Conservation (phyloP, 2,329 filamentous ascomycete genomes). For the Madurella fahalii region DNA sequence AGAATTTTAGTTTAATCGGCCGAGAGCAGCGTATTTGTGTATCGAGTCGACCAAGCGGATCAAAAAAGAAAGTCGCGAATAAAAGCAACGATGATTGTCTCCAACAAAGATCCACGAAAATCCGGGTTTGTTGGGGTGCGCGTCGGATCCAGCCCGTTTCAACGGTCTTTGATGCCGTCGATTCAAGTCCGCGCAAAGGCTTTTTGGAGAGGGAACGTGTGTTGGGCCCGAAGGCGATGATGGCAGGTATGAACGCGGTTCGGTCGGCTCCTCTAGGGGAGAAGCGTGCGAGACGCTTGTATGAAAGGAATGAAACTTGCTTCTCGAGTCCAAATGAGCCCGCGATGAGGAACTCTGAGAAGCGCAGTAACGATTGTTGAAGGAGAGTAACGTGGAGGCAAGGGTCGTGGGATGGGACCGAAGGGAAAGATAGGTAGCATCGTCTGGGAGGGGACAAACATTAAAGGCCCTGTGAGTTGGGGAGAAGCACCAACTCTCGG, state of each 20-base stretch:
- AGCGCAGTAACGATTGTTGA: conserved; percentile 20
- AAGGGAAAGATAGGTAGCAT: conserved; percentile 13
- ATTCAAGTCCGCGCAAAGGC: background rate
- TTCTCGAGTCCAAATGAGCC: conserved; percentile 22
- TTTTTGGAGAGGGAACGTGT: conserved; percentile 14
- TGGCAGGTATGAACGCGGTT: conserved; percentile 4
- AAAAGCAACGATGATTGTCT: background rate
- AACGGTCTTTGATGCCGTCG: conserved; percentile 1
- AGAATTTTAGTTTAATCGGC: background rate
- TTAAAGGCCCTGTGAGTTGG: conserved; percentile 19
- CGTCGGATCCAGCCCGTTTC: conserved; percentile 17
- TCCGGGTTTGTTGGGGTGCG: background rate
- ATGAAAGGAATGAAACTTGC: conserved; percentile 20
- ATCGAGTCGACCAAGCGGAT: background rate
- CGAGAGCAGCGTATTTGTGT: background rate
- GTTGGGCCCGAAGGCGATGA: conserved; percentile 3
- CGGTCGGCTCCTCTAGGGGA: background rate
- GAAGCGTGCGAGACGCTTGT: no score
- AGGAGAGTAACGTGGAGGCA: conserved; percentile 22
- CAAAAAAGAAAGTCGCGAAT: conserved; percentile 10
- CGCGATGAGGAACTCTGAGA: conserved; percentile 23
- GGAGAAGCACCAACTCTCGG: background rate
- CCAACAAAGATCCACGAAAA: conserved; percentile 5
- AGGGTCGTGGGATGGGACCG: conserved; percentile 16
- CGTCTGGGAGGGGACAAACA: conserved; percentile 18